Conservation (phyloP, 164 flowering plant genomes). For the Kingdonia uniflora region DNA sequence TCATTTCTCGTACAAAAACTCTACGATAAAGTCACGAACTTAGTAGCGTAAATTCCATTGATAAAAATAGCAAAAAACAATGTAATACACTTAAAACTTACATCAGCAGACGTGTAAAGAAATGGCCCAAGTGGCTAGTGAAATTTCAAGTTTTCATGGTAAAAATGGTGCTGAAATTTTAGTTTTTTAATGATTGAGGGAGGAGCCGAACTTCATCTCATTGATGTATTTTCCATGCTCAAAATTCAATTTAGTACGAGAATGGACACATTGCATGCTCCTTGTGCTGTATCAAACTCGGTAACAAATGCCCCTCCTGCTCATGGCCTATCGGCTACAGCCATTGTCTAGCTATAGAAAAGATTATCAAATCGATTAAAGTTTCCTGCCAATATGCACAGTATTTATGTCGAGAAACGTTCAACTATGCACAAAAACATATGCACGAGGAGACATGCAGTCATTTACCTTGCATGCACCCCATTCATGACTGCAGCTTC, state of each 20-base stretch:
- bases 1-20: no score
- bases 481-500: slow-evolving; percentile 38
- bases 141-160: no score
- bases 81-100: no score
- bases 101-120: no score
- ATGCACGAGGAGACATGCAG: slow-evolving; percentile 42
- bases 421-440: slow-evolving; percentile 20
- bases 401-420: slow-evolving; percentile 36
- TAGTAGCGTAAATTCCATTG: no score
- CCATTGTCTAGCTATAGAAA: slow-evolving; percentile 74
- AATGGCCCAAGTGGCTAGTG: no score
- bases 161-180: no score
- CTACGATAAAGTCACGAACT: no score
- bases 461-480: slow-evolving; percentile 41
- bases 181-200: no score
- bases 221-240: no score
- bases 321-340: slow-evolving; percentile 44
- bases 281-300: slow-evolving; percentile 47
- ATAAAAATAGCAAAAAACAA: no score
- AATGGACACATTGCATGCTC: slow-evolving; percentile 81
- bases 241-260: slow-evolving; percentile 77
- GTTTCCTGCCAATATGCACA: slow-evolving; percentile 26
- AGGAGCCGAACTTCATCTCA: no score
- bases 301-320: slow-evolving; percentile 57
- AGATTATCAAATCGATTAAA: slow-evolving; percentile 57